Base-by-base conservation (phyloP, 306 rosid genomes). In the Oxytropis ochrocephala region DNA sequence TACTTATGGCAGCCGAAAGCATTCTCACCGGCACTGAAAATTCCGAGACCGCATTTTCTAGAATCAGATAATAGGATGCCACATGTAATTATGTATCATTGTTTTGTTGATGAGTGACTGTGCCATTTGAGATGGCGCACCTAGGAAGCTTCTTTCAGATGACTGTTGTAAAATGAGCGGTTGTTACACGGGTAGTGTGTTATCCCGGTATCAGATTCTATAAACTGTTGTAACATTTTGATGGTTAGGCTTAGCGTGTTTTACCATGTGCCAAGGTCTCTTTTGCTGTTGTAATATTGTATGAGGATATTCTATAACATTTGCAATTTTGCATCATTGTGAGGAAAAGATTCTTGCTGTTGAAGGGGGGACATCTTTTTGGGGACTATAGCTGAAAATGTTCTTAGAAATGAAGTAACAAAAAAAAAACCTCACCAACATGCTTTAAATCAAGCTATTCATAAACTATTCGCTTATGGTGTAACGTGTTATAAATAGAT, bases 1-100 rank as follows among this genome's bases (percentile, higher is more conserved):
- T 24, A 66, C 78, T 43, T 68, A 79, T 29, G 80, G 73, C 60
- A 80, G 81, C 76, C 90, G 95, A 75, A 91, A 80, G 79, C 96
- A 90, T 77, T 82, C 94, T 39, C 96, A 90, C 74, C 72, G 87
- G 64, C 92, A 91, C 75, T 95, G 81, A 88, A 67, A 61, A 12
- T 47, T 72, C 43, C 14, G 16, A 47, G 44, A 39, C 70, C 63
- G 8, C 52, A 12, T 47, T 66, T 64, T 48, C 21, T 67, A 35
- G 48, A 36, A 50, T 62, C 63, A 46, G 46, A 50, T 68, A 60
- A 11, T 62, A 72, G 59, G 58, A 27, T 39, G 14, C 39, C 61
- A 71, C 48, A 14, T 41, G 69, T 75, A 51, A 29, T 58, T 21
- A 41, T 7, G 39, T 44, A 39, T 54, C 66, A 49, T 61, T 33